Base-by-base conservation (phyloP, 768 basidiomycete genomes). In the Amanita subjunquillea region DNA sequence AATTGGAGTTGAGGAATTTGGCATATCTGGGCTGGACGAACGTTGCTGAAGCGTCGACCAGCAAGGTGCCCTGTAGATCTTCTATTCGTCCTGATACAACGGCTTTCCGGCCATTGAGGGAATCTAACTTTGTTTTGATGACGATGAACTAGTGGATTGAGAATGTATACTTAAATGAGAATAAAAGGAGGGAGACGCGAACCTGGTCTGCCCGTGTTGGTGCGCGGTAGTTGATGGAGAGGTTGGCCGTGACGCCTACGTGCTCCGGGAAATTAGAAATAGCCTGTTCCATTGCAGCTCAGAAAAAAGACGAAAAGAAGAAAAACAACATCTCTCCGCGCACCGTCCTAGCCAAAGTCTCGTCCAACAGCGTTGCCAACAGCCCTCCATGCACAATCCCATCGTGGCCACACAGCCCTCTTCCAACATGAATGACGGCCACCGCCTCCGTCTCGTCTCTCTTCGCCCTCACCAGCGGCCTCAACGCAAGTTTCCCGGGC, bases 381-480 rank as follows among this genome's bases (percentile, higher is more conserved):
- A 98, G 60, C 1, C 95, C 95, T 0, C 95, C 95, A 59, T 99
- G 95, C 2, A 97, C 71, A 55, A 99, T 92, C 0, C 95, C 95
- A 66, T 95, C 92, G 56, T 95, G 87, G 3, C 90, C 94, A 62
- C 95, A 98, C 48, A 98, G 56, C 2, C 84, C 87, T 39, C 87
- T 69, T 1, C 95, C 95, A 2, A 96, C 72, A 60, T 97, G 95
- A 1, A 93, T 51, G 54, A 96, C 70, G 4, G 81, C 72, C 25
- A 82, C 62, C 8, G 79, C 78, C 67, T 91, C 89, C 9, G 72
- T 74, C 63, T 92, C 89, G 67, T 96, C 91, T 51, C 70, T 73
- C 59, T 73, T 79, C 15, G 79, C 79, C 20, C 93, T 77, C 9
- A 91, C 79, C 3, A 98, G 62, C 2, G 93, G 92, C 17, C 76